A percentile compares a stretch with the other conserved stretches of the same genome.
phyloP scores from a whole-genome alignment of 768 basidiomycete species.

The Leccinum pellstonianum region DNA sequence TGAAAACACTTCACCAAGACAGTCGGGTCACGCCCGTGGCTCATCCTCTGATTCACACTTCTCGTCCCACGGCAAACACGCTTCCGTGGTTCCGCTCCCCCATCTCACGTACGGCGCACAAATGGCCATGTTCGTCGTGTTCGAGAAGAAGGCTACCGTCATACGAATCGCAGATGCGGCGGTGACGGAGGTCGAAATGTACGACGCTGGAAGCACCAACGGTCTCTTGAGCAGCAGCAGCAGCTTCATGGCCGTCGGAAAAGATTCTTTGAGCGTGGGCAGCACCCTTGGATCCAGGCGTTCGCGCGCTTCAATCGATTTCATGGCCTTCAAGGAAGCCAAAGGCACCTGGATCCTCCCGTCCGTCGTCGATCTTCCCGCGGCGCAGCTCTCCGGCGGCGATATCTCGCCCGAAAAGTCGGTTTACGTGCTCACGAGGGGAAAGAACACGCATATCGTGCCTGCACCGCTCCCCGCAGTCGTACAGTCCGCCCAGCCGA shows the following conservation, averaged over 20 bases:
- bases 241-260: constrained; percentile 22
- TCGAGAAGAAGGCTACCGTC: constrained; percentile 86
- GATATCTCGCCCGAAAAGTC: constrained; percentile 32
- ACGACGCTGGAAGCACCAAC: constrained; percentile 31
- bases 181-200: constrained; percentile 74
- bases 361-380: constrained; percentile 26
- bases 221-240: constrained; percentile 12
- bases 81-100: constrained; percentile 31
- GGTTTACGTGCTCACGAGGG: constrained; percentile 67
- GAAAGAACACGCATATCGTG: constrained; percentile 65
- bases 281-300: constrained; percentile 30
- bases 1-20: constrained; percentile 35
- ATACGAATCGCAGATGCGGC: constrained; percentile 80
- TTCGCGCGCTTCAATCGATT: constrained; percentile 46
- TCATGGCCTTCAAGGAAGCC: constrained; percentile 38
- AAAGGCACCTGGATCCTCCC: constrained; percentile 31
- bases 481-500: constrained; percentile 45
- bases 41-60: constrained; percentile 42
- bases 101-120: constrained; percentile 61
- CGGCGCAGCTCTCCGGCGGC: constrained; percentile 14
- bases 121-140: constrained; percentile 76
- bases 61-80: constrained; percentile 24
- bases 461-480: constrained; percentile 64
- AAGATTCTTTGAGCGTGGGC: constrained; percentile 26
- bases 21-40: constrained; percentile 40